Base-by-base conservation (phyloP, 805 yeast genomes). In the Groenewaldozyma salmanticensis region DNA sequence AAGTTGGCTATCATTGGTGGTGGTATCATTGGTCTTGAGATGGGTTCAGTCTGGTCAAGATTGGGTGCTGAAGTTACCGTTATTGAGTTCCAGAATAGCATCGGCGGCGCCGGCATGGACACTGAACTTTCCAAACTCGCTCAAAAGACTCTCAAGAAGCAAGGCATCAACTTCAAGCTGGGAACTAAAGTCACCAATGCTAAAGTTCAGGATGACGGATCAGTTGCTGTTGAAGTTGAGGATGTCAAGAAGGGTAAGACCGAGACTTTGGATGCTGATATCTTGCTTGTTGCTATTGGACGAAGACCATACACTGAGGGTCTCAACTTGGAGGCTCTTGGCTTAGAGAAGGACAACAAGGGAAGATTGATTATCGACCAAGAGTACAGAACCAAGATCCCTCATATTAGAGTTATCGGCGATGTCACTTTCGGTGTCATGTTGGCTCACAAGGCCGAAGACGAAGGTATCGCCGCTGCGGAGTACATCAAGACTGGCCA, bases 371-470 rank as follows among this genome's bases (percentile, higher is more conserved):
- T 92, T 42, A 90, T 94, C 58, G 96, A 92, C 66, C 79, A 81
- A 46, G 86, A 90, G 72, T 92, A 76, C 76, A 81, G 85, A 70
- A 82, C 97, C 52, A 88, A 85, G 67, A 76, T 72, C 67, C 81
- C 88, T 42, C 95, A 92, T 68, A 88, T 92, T 63, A 84, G 95
- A 67, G 94, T 87, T 58, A 85, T 92, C 66, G 99, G 99, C 66
- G 99, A 92, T 61, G 96, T 81, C 42, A 92, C 99, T 33, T 92
- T 85, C 57, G 99, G 99, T 55, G 90, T 95, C 56, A 92, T 92
- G 99, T 77, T 92, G 68, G 99, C 99, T 51, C 99, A 92, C 76
- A 92, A 92, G 75, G 99, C 99, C 49, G 99, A 92, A 74, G 99
- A 92, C 66, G 99, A 92, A 74, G 99, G 96, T 68, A 81, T 92